Percentiles rank a stretch among this genome's conserved stretches.
phyloP scores from a whole-genome alignment of 352 stramenopile species.

The Globisporangium polare region DNA sequence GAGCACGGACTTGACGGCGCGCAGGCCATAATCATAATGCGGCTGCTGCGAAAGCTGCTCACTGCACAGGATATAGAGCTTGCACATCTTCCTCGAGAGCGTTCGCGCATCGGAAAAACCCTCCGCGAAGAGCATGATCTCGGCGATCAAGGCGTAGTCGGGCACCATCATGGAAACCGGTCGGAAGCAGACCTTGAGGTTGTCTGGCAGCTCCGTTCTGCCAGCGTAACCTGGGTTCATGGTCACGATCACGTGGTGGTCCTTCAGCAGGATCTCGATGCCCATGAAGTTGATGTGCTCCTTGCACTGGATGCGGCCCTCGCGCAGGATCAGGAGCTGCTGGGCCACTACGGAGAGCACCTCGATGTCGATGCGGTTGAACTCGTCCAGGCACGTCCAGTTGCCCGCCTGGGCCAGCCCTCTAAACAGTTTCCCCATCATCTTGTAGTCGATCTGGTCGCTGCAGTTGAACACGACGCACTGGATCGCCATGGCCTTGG shows the following conservation, averaged over 20 bases:
- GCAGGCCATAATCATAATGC: constrained; percentile 94
- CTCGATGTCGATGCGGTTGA: constrained; percentile 94
- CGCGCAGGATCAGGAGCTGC: constrained; percentile 75
- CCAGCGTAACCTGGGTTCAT: constrained; percentile 97
- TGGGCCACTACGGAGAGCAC: constrained; percentile 94
- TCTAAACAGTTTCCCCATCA: constrained; percentile 96
- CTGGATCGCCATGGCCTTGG: constrained; percentile 92
- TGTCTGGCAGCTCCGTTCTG: constrained; percentile 95
- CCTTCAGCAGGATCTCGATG: constrained; percentile 93
- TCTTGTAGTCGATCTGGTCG: constrained; percentile 96
- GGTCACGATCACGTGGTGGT: constrained; percentile 97
- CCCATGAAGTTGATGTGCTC: constrained; percentile 96
- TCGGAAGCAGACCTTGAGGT: constrained; percentile 95
- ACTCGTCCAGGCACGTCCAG: constrained; percentile 91
- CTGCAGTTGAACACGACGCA: constrained; percentile 97
- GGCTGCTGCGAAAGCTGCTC: constrained; percentile 93
- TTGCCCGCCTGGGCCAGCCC: constrained; percentile 89
- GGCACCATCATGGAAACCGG: constrained; percentile 97
- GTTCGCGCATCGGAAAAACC: constrained; percentile 92
- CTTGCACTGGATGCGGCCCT: constrained; percentile 78
- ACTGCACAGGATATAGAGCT: constrained; percentile 91
- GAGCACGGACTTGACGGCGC: constrained; percentile 91
- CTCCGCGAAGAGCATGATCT: constrained; percentile 97
- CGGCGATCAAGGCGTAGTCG: constrained; percentile 93
- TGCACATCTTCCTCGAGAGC: constrained; percentile 96